A percentile compares a stretch with the other conserved stretches of the same genome.
Evolutionary conservation across 192 early-diverging fungal genomes (phyloP).

Genomic region (Coemansia sp.): DNA sequence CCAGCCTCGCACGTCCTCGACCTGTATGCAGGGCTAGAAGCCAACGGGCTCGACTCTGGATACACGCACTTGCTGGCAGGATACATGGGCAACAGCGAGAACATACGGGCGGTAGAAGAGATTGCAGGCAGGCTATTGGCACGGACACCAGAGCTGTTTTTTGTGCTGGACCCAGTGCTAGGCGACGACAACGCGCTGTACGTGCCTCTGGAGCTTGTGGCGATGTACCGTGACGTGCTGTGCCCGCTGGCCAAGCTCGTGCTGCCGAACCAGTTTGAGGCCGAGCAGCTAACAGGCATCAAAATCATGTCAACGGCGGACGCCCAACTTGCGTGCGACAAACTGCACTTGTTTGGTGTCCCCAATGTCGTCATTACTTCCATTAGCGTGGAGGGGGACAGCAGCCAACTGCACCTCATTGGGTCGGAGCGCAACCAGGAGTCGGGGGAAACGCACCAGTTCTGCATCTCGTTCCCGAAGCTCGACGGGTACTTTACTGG

Average conservation of each 20-base stretch:
- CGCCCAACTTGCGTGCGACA: conserved; percentile 57
- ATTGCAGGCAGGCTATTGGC: conserved; percentile 57
- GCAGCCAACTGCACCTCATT: conserved; percentile 44
- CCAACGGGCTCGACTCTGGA: conserved; percentile 63
- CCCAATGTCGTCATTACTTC: conserved; percentile 78
- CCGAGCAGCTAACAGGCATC: conserved; percentile 66
- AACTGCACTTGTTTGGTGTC: conserved; percentile 65
- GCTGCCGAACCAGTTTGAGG: conserved; percentile 93
- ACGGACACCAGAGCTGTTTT: conserved; percentile 37
- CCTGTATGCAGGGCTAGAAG: conserved; percentile 68
- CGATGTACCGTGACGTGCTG: conserved; percentile 70
- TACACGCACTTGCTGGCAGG: conserved; percentile 86
- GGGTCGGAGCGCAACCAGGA: conserved; percentile 34
- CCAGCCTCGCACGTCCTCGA: conserved; percentile 62
- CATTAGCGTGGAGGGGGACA: conserved; percentile 43
- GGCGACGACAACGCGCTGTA: conserved; percentile 86
- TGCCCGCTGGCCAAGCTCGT: conserved; percentile 68
- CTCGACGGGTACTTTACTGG: conserved; percentile 81
- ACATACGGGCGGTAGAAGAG: conserved; percentile 55
- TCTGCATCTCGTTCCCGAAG: conserved; percentile 72
- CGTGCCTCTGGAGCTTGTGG: conserved; percentile 73
- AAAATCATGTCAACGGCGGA: conserved; percentile 53
- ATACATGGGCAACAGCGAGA: conserved; percentile 77
- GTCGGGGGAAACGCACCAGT: conserved; percentile 41
- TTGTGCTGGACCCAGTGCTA: conserved; percentile 84